A percentile compares a stretch with the other conserved stretches of the same genome.
Evolutionary conservation across 2,329 filamentous ascomycete genomes (phyloP).

Genomic region (Sphaerostilbella broomeana): DNA sequence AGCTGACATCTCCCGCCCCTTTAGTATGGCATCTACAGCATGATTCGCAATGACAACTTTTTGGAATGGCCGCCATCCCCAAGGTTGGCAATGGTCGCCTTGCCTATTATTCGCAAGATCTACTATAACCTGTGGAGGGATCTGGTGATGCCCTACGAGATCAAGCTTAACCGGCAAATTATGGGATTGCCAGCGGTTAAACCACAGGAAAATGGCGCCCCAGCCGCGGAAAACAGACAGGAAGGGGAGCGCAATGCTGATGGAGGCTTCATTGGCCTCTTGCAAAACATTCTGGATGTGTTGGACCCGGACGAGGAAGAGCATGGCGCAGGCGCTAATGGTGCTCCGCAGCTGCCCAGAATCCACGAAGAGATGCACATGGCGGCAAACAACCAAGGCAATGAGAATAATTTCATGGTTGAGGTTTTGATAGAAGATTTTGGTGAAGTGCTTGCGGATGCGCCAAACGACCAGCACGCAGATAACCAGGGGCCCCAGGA

Average conservation of each 20-base stretch:
- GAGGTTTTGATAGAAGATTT: conserved; percentile 30
- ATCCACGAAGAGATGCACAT: conserved; percentile 3
- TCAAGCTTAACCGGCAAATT: conserved; percentile 41
- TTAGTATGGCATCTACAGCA: conserved; percentile 43
- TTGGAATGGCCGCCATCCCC: conserved; percentile 49
- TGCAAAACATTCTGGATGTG: conserved; percentile 32
- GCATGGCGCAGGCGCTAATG: conserved; percentile 9
- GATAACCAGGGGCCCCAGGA: too few species aligned
- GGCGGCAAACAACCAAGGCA: conserved; percentile 13
- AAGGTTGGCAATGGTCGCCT: conserved; percentile 41
- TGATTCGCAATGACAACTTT: conserved; percentile 39
- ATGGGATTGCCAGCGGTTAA: conserved; percentile 32
- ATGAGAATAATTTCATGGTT: conserved; percentile 24
- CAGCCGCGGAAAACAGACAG: conserved; percentile 17
- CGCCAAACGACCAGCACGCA: conserved; percentile 9
- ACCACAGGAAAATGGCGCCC: conserved; percentile 18
- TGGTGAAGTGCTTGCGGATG: conserved; percentile 18
- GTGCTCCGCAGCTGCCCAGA: background rate
- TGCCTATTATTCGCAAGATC: conserved; percentile 40
- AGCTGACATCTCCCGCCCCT: conserved; percentile 3
- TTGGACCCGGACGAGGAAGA: conserved; percentile 29
- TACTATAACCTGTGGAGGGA: conserved; percentile 43
- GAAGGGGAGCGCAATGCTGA: conserved; percentile 19
- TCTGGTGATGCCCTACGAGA: conserved; percentile 41
- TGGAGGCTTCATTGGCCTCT: conserved; percentile 29